Evolutionary conservation across 306 rosid genomes (phyloP), one percentile per base, ranked within the genome.

Genomic region (Vachellia pachyceras): DNA sequence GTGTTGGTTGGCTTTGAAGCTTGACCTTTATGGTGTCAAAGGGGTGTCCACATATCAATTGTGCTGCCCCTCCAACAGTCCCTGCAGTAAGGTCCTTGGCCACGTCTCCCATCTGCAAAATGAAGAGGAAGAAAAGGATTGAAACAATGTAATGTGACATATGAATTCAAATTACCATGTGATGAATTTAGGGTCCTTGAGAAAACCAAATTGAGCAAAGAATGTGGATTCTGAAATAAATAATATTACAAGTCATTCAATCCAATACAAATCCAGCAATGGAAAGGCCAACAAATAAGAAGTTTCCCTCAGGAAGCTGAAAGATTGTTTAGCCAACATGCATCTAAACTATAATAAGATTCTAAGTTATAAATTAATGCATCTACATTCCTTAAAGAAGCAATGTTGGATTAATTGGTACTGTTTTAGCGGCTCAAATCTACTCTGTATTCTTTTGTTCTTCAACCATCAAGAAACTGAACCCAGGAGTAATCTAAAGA

Each of bases 11-110:
- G 90, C 99, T 96, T 90, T 93, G 99, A 74, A 96, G 97, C 87
- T 96, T 96, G 80, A 96, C 99, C 88, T 96, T 96, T 70, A 96
- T 92, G 76, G 99, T 96, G 87, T 96, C 99, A 42, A 96, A 96
- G 15, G 98, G 99, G 84, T 93, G 99, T 58, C 98, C 99, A 15
- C 77, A 77, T 81, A 96, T 83, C 86, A 96, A 87, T 83, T 96
- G 99, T 1, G 98, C 97, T 37, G 93, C 98, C 81, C 99, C 98
- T 60, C 99, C 99, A 75, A 96, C 10, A 5, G 99, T 96, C 69
- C 98, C 99, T 7, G 99, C 88, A 10, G 97, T 77, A 39, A 96
- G 94, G 88, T 93, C 99, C 90, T 94, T 93, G 7, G 91, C 94
- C 61, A 92, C 97, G 45, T 94, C 97, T 72, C 94, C 99, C 99